Evolutionary conservation across 352 stramenopile genomes (phyloP).

Genomic region (Globisporangium camurandrum): DNA sequence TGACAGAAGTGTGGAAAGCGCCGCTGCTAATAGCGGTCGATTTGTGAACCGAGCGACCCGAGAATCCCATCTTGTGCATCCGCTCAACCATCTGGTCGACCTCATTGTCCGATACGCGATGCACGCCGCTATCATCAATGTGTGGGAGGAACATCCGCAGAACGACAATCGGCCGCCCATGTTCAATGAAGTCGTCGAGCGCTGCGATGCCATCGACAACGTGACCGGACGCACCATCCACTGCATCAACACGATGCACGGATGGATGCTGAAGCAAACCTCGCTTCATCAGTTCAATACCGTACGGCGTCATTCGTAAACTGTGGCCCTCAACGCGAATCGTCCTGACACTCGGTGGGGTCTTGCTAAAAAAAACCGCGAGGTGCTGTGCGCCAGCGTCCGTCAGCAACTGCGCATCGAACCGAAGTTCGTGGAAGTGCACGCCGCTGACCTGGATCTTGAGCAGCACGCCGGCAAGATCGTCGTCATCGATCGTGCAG

Average conservation of each 20-base stretch:
- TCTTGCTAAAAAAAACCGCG: constrained; percentile 35
- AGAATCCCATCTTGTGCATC: constrained; percentile 10
- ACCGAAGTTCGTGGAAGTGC: constrained; percentile 23
- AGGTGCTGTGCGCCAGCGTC: constrained; percentile 31
- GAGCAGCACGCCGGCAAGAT: constrained; percentile 29
- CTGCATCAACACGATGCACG: constrained; percentile 20
- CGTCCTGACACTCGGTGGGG: constrained; percentile 11
- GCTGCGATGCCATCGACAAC: constrained; percentile 13
- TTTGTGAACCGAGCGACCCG: too few species aligned
- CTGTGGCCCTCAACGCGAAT: constrained; percentile 27
- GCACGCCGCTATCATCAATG: neutral
- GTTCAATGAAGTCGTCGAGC: constrained; percentile 12
- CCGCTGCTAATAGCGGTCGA: too few species aligned
- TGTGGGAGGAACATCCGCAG: constrained; percentile 11
- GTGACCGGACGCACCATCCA: constrained; percentile 10
- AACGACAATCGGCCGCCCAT: constrained; percentile 9
- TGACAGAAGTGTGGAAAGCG: too few species aligned
- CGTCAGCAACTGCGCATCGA: constrained; percentile 30
- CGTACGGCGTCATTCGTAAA: constrained; percentile 22
- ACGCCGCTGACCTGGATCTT: constrained; percentile 31
- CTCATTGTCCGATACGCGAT: constrained; percentile 8
- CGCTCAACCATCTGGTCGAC: constrained; percentile 10
- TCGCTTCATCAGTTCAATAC: constrained; percentile 20
- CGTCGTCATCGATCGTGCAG: constrained; percentile 27
- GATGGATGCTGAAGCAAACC: constrained; percentile 23